Conservation (phyloP, 805 yeast genomes). For the Komagataella populi region DNA sequence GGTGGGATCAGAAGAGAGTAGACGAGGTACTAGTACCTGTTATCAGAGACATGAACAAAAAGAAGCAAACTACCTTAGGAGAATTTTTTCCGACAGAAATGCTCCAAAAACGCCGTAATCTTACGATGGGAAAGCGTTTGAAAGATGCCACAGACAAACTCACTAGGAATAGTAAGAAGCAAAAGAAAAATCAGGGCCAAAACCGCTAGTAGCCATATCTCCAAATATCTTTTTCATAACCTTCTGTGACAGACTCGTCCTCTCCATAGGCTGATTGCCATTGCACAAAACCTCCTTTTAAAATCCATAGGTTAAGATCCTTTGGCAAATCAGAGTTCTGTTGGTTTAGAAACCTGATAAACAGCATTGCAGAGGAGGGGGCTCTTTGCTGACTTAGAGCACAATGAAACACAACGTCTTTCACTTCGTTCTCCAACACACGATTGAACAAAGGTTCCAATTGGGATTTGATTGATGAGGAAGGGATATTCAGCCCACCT, state of each 20-base stretch:
- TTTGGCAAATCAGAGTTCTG: conserved; percentile 9
- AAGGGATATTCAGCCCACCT: conserved; percentile 42
- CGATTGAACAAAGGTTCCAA: conserved; percentile 23
- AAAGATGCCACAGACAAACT: conserved; percentile 41
- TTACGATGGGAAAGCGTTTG: conserved; percentile 46
- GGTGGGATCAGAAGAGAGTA: conserved; percentile 67
- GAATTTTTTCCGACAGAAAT: conserved; percentile 58
- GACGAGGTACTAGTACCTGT: conserved; percentile 82
- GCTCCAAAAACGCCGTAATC: conserved; percentile 28
- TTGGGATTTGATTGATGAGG: conserved; percentile 25
- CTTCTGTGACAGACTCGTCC: conserved; percentile 52
- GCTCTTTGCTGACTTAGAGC: conserved; percentile 87
- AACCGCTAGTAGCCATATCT: conserved; percentile 1
- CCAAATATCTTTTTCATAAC: conserved; percentile 30
- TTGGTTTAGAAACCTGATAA: conserved; percentile 28
- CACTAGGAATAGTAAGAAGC: conserved; percentile 10
- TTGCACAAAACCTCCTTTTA: conserved; percentile 71
- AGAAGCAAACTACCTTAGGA: conserved; percentile 45
- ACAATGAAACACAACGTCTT: conserved; percentile 77
- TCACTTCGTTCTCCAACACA: conserved; percentile 17
- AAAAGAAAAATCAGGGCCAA: background rate
- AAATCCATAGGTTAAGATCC: conserved; percentile 47
- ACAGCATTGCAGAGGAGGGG: conserved; percentile 66
- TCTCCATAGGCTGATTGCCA: conserved; percentile 75
- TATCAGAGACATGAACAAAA: conserved; percentile 62